These are phyloP conservation scores for Ceratobasidium theobromae DNA, from an alignment of 1,284 basidiomycete species.

Conservation along the genomic window DNA sequence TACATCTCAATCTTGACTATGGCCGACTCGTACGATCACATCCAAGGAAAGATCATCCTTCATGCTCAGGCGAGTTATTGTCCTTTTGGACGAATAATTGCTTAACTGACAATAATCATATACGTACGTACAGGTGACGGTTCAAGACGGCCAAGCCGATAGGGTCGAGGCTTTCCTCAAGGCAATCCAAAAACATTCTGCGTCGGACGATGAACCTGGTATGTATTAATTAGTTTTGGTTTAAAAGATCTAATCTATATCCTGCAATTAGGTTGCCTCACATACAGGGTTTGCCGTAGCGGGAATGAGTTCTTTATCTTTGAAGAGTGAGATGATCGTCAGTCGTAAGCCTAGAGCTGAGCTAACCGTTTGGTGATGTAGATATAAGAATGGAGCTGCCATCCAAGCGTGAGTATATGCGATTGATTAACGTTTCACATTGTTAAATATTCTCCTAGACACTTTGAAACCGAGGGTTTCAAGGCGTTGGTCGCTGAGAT, in stretches of 20 bases:
- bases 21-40: neutral
- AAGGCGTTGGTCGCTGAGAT: neutral
- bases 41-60: neutral
- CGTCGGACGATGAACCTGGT: slow-evolving; percentile 7
- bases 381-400: neutral
- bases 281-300: neutral
- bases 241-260: neutral
- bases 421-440: neutral
- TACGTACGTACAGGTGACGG: neutral
- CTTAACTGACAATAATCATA: neutral
- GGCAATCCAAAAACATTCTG: neutral
- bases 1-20: neutral
- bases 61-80: neutral
- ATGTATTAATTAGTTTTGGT: neutral
- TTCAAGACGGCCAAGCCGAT: slow-evolving; percentile 8
- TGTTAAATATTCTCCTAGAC: neutral
- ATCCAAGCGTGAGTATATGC: neutral
- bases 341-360: neutral
- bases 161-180: neutral
- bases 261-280: neutral
- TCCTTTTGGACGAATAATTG: neutral
- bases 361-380: neutral
- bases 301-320: slow-evolving; percentile 12
- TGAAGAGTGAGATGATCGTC: neutral
- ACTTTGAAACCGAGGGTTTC: neutral